phyloP scores from a whole-genome alignment of 192 early-diverging fungal genomes.

The Backusella psychrophila region DNA sequence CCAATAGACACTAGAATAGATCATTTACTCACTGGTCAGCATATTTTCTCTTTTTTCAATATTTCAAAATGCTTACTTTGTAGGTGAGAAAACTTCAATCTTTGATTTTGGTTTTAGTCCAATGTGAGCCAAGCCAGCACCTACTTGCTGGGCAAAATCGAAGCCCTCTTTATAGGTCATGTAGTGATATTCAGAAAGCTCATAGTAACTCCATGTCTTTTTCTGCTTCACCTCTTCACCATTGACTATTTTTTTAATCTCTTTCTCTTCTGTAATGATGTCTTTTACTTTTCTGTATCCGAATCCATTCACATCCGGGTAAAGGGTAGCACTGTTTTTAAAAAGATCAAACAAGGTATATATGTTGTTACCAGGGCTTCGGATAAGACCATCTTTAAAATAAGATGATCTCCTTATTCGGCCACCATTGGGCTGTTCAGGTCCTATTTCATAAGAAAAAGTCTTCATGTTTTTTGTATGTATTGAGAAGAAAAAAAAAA shows the following conservation, averaged over 20 bases:
- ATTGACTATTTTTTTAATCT: conserved; percentile 55
- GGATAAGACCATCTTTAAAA: conserved; percentile 44
- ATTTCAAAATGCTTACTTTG: conserved; percentile 44
- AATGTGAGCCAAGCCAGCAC: conserved; percentile 70
- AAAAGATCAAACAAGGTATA: conserved; percentile 73
- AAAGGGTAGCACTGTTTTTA: conserved; percentile 47
- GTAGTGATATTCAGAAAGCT: conserved; percentile 77
- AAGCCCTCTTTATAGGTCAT: conserved; percentile 72
- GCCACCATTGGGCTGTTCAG: conserved; percentile 28
- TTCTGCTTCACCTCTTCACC: conserved; percentile 58
- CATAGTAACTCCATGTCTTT: conserved; percentile 82
- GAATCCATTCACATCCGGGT: conserved; percentile 57
- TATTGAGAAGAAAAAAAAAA: neutral
- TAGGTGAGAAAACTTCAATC: conserved; percentile 68
- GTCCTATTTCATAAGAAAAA: conserved; percentile 21
- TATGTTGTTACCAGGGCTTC: conserved; percentile 42
- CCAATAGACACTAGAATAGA: conserved; percentile 21
- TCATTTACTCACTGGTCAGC: too few relatives aligned
- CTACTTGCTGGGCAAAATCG: conserved; percentile 51
- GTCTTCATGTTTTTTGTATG: conserved; percentile 4
- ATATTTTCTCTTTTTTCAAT: neutral
- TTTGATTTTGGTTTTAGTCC: conserved; percentile 47
- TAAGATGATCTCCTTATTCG: conserved; percentile 43
- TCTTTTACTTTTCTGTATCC: conserved; percentile 66
- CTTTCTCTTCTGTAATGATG: conserved; percentile 72